Evolutionary conservation across 768 basidiomycete species (phyloP).

Genomic region (Artomyces pyxidatus): DNA sequence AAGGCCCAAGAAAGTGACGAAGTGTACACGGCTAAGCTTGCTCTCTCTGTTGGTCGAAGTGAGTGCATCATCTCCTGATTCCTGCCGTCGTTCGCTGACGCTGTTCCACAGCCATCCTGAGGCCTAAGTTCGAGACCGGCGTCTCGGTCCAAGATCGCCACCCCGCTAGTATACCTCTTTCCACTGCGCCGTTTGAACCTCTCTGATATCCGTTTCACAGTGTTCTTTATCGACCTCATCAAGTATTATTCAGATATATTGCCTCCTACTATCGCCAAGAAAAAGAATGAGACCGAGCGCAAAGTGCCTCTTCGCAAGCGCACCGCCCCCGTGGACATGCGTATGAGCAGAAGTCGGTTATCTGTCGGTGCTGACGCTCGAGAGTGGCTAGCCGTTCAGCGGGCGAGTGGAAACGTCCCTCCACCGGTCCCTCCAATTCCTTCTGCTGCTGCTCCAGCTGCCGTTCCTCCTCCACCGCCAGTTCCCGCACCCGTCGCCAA

Average conservation of each 20-base stretch:
- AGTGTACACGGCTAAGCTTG: constrained; percentile 80
- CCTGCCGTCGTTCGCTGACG: neutral
- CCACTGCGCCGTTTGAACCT: neutral
- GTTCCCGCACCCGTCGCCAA: neutral
- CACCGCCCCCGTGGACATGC: constrained; percentile 83
- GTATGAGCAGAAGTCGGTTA: constrained; percentile 71
- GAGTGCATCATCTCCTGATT: constrained; percentile 23
- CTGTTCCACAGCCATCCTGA: constrained; percentile 51
- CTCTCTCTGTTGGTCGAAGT: constrained; percentile 83
- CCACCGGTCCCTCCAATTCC: constrained; percentile 11
- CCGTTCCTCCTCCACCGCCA: constrained; percentile 3
- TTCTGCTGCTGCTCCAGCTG: neutral
- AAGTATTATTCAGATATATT: constrained; percentile 66
- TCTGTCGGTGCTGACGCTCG: constrained; percentile 62
- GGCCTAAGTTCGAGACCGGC: constrained; percentile 77
- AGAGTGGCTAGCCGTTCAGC: constrained; percentile 63
- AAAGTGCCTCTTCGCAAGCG: constrained; percentile 78
- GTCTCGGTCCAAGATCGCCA: constrained; percentile 89
- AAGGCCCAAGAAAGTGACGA: constrained; percentile 65
- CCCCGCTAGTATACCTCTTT: constrained; percentile 49
- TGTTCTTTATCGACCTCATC: constrained; percentile 80
- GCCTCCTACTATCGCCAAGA: constrained; percentile 74
- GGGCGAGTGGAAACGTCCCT: constrained; percentile 21
- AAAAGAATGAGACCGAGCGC: constrained; percentile 83
- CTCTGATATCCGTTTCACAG: constrained; percentile 26